These are phyloP conservation scores for Phlyctochytrium arcticum DNA, from an alignment of 192 early-diverging fungal species.

Conservation along the genomic window DNA sequence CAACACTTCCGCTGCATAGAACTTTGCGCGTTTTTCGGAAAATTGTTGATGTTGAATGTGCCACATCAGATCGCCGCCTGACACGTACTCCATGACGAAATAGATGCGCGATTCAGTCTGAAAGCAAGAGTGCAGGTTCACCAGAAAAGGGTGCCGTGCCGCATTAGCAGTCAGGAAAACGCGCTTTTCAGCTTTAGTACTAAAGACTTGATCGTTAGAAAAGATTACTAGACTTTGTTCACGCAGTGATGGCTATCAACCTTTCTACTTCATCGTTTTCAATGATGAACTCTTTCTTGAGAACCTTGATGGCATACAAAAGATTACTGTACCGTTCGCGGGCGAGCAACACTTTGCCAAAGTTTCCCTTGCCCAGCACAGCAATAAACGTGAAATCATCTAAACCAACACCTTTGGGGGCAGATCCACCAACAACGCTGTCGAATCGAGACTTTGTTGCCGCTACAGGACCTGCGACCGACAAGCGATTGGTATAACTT, in stretches of 20 bases:
- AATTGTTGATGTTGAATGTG: constrained; percentile 93
- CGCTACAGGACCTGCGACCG: background rate
- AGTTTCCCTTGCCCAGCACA: constrained; percentile 97
- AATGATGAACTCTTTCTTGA: constrained; percentile 97
- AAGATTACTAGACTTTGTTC: background rate
- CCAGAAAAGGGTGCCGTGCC: constrained; percentile 91
- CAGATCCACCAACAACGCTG: background rate
- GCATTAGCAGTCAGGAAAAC: constrained; percentile 89
- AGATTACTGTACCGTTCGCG: constrained; percentile 80
- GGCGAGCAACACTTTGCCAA: constrained; percentile 98
- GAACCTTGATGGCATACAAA: constrained; percentile 94
- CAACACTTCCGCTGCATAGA: constrained; percentile 93
- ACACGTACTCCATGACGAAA: constrained; percentile 98
- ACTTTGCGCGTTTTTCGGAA: constrained; percentile 87
- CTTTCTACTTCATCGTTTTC: constrained; percentile 97
- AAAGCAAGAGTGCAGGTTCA: constrained; percentile 95
- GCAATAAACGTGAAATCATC: constrained; percentile 94
- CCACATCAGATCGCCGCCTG: constrained; percentile 98
- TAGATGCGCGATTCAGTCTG: constrained; percentile 92
- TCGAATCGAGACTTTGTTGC: background rate
- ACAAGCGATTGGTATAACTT: background rate
- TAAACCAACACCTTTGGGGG: constrained; percentile 62
- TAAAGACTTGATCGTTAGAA: background rate
- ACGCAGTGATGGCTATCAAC: too few species aligned
- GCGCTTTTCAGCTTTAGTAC: constrained; percentile 89